Conservation (phyloP, 2,329 filamentous ascomycete species). For the Tolypocladium amazonense region DNA sequence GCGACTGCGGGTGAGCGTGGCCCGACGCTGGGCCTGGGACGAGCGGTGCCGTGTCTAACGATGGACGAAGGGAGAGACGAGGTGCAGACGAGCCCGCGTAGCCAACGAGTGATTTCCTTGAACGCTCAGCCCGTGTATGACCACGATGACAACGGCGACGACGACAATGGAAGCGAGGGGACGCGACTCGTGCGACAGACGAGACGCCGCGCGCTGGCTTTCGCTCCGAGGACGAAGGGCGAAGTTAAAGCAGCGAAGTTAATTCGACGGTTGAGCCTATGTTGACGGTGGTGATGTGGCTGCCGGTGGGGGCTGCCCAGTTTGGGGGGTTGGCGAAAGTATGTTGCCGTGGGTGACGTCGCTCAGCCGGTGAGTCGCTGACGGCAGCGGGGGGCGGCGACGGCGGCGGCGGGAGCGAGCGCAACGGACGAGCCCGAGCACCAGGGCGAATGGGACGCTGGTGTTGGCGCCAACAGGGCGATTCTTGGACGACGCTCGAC, state of each 20-base stretch:
- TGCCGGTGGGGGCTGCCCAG: neutral
- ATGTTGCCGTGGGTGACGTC: neutral
- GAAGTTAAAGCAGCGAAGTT: neutral
- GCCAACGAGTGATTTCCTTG: neutral
- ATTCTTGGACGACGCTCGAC: neutral
- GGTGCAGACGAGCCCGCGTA: neutral
- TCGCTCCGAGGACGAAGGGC: neutral
- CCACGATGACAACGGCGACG: neutral
- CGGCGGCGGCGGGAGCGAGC: neutral
- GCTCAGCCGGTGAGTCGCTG: neutral
- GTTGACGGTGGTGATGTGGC: neutral
- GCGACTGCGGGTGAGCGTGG: neutral
- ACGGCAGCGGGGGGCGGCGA: neutral
- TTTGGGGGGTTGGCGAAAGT: neutral
- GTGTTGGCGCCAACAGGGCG: neutral
- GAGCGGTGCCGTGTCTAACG: neutral
- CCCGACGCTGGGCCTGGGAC: neutral
- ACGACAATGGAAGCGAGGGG: neutral
- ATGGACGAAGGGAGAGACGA: neutral
- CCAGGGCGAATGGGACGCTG: neutral
- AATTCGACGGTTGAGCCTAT: neutral
- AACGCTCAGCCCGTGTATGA: neutral
- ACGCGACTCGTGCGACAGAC: neutral
- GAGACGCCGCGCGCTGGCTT: neutral
- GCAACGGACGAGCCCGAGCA: neutral